These are phyloP conservation scores for Paramecium caudatum DNA, from an alignment of 73 alveolate species.

Conservation along the genomic window DNA sequence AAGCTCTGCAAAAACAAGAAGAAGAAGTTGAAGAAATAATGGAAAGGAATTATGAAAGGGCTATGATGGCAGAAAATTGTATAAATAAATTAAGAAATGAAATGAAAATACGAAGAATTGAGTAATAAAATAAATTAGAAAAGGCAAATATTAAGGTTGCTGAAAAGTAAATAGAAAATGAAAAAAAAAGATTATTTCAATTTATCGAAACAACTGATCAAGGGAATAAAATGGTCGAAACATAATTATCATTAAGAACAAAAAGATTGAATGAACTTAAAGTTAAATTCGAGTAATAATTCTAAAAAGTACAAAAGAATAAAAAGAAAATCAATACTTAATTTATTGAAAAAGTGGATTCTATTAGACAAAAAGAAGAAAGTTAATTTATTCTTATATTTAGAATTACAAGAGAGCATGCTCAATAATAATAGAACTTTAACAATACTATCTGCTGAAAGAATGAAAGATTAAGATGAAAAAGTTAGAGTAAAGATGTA, in stretches of 20 bases:
- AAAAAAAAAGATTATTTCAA: background rate
- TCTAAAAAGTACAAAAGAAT: background rate
- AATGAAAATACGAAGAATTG: background rate
- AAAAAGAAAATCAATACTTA: background rate
- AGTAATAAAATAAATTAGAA: background rate
- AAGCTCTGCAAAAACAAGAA: slow-evolving; percentile 19
- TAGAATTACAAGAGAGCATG: background rate
- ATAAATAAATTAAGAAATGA: background rate
- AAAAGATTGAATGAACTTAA: background rate
- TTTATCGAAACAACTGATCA: slow-evolving; percentile 13
- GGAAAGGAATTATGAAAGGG: slow-evolving; percentile 35
- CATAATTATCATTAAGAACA: background rate
- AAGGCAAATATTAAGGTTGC: background rate
- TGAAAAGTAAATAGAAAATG: slow-evolving; percentile 20
- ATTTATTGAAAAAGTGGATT: background rate
- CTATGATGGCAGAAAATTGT: background rate
- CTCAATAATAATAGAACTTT: background rate
- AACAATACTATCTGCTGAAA: background rate
- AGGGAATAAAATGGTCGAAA: slow-evolving; percentile 37
- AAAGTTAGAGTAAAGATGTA: slow-evolving; percentile 22
- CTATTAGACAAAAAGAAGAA: slow-evolving; percentile 24
- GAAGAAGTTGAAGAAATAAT: slow-evolving; percentile 54
- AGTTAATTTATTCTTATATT: background rate
- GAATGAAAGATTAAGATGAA: background rate
- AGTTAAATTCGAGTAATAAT: background rate